Evolutionary conservation across 306 rosid species (phyloP), one percentile per base, ranked within the genome.

Genomic region (Begonia masoniana): DNA sequence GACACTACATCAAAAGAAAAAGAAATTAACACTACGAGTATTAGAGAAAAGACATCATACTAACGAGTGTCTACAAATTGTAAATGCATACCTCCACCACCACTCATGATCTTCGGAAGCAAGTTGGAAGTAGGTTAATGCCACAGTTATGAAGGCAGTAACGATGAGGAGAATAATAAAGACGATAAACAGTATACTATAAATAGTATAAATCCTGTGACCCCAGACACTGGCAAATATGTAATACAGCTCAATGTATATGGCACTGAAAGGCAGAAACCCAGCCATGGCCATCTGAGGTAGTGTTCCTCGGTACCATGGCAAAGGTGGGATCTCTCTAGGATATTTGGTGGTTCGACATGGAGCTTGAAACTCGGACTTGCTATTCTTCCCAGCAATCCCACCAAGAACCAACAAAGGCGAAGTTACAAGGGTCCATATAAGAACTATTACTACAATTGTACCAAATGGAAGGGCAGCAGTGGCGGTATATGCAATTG

Each of bases 241-340:
- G 49, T 77, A 77, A 68, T 77, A 77, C 58, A 81, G 77, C 63
- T 81, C 88, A 16, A 81, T 74, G 68, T 77, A 77, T 46, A 81
- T 74, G 23, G 83, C 84, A 67, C 84, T 77, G 69, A 81, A 81
- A 43, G 88, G 88, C 62, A 81, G 66, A 62, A 77, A 77, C 5
- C 88, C 88, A 6, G 88, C 88, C 81, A 81, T 74, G 60, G 88
- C 88, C 81, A 81, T 81, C 66, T 81, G 88, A 9, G 88, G 84
- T 58, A 77, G 51, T 13, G 84, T 21, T 19, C 69, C 74, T 21
- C 88, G 69, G 64, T 74, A 81, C 88, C 88, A 81, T 24, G 88
- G 84, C 73, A 81, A 51, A 23, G 84, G 60, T 15, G 88, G 88
- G 62, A 81, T 81, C 73, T 81, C 84, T 70, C 88, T 58, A 41